Base-by-base conservation (phyloP, 148 eudicot species). In the Camellia sinensis region DNA sequence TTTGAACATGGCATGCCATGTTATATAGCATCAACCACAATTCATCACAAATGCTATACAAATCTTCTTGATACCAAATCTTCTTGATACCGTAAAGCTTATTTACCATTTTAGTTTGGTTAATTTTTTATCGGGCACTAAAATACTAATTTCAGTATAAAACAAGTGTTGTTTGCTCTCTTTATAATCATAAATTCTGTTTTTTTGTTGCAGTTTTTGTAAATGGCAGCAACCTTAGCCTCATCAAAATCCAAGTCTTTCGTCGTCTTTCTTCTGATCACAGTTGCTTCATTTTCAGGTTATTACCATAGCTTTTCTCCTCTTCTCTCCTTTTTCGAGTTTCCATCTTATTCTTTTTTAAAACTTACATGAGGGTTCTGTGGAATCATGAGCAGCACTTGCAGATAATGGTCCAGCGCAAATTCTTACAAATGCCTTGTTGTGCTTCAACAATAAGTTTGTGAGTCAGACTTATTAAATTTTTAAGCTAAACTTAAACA, bases 371-470 rank as follows among this genome's bases (percentile, higher is more conserved):
- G 63, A 12, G n/a, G 46, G 62, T 37, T 21, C 63, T 53, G 17
- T 62, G 19, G 46, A 63, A 56, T 7, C 67, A 22, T 76, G 48
- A 68, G 76, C 87, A 84, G 88, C 84, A 1, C 74, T 75, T 60
- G 87, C 87, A 56, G 86, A 84, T 68, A 66, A 71, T 48, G 80
- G 48, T 82, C 82, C 89, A 43, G 85, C 61, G 10, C 85, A 73
- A 69, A 8, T 77, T 60, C 6, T 82, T 56, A 67, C 71, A 43
- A 82, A 78, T 75, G 88, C 86, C 57, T 61, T 84, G 59, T 80
- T 78, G 74, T 89, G 92, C 84, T 89, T 89, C 82, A 82, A 79
- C 79, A 80, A 82, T 45, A 82, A 87, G 19, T 40, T 78, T 69
- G 92, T 85, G 79, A 84, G 92, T 70, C 50, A 41, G n/a, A 71